These are phyloP conservation scores for Podaxis sp. DNA, from an alignment of 768 basidiomycete species.

Conservation along the genomic window DNA sequence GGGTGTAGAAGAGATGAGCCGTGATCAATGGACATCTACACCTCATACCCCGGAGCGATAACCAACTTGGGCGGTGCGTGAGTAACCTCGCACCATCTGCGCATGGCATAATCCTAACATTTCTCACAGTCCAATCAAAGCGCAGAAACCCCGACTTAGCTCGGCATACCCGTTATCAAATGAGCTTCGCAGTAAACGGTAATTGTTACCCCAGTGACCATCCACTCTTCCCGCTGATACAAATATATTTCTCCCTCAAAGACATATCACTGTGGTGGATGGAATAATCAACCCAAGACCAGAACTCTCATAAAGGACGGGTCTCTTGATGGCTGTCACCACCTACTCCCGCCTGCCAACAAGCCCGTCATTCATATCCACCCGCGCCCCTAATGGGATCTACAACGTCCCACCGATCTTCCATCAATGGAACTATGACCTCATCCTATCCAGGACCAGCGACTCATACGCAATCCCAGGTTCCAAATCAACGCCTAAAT, in stretches of 20 bases:
- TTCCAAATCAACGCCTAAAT: conserved; percentile 5
- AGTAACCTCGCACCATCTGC: neutral
- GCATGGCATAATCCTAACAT: neutral
- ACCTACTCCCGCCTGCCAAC: neutral
- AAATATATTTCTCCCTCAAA: neutral
- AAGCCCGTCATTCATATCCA: neutral
- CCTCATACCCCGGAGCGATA: neutral
- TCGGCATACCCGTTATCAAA: conserved; percentile 2
- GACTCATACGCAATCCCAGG: conserved; percentile 4
- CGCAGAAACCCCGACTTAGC: neutral
- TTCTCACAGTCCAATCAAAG: conserved; percentile 5
- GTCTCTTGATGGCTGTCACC: neutral
- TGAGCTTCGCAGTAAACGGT: conserved; percentile 4
- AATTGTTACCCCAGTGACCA: neutral
- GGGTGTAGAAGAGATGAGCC: neutral
- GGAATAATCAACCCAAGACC: neutral
- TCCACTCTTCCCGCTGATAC: neutral
- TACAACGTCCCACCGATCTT: neutral
- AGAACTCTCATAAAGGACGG: neutral
- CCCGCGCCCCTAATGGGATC: conserved; percentile 1
- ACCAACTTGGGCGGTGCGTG: neutral
- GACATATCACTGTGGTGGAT: neutral
- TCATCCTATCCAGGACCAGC: conserved; percentile 3
- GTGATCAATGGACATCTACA: neutral
- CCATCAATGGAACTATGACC: conserved; percentile 9